phyloP scores from a whole-genome alignment of 768 basidiomycete genomes.

The Termitomyces sp. region DNA sequence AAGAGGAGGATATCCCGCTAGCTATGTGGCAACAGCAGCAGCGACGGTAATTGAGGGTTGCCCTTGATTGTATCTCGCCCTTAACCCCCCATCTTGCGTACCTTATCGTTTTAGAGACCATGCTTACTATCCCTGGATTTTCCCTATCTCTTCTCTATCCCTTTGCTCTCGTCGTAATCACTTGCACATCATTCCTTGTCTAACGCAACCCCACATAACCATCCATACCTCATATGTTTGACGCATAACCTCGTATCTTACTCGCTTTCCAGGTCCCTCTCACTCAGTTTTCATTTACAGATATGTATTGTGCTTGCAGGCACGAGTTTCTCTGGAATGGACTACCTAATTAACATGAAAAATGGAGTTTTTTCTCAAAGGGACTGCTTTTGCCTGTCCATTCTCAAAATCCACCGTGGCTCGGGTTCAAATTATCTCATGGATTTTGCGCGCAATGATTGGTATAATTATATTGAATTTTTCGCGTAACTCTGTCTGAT shows the following conservation, averaged over 20 bases:
- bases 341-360: conserved; percentile 12
- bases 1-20: conserved; percentile 79
- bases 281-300: conserved; percentile 9
- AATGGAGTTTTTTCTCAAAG: conserved; percentile 1
- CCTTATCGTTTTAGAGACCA: conserved; percentile 15
- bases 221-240: conserved; percentile 1
- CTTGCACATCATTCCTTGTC: conserved; percentile 3
- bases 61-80: conserved; percentile 2
- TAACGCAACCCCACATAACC: conserved; percentile 3
- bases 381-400: not conserved
- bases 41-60: conserved; percentile 34
- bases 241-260: conserved; percentile 10
- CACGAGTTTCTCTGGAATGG: conserved; percentile 13
- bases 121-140: conserved; percentile 17
- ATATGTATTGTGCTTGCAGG: conserved; percentile 10
- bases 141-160: not conserved
- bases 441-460: not conserved
- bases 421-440: not conserved
- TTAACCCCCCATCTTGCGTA: conserved; percentile 7
- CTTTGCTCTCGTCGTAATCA: conserved; percentile 4
- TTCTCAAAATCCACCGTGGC: not conserved
- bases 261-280: conserved; percentile 8
- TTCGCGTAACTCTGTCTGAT: too few relatives aligned
- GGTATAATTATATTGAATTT: not conserved
- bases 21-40: conserved; percentile 78